Percentiles rank a stretch among this genome's conserved stretches.
phyloP scores from a whole-genome alignment of 768 basidiomycete species.

The Termitomyces sp. region DNA sequence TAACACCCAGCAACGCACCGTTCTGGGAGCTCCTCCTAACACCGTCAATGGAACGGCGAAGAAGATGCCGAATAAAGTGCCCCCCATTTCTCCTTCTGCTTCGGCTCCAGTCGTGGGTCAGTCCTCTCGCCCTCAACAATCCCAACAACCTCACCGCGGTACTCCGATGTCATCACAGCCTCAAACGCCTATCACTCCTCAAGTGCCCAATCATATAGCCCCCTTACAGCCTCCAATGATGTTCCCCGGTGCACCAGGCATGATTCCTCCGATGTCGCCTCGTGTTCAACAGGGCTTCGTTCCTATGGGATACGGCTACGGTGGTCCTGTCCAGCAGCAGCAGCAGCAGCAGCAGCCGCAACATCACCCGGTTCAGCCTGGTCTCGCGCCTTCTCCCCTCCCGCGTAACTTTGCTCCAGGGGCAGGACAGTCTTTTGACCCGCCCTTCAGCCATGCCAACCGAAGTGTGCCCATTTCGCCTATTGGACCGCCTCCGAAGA shows the following conservation, averaged over 20 bases:
- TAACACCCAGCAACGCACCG: slow-evolving; percentile 10
- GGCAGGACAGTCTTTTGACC: slow-evolving; percentile 49
- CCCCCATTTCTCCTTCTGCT: slow-evolving; percentile 21
- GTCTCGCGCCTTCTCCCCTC: slow-evolving; percentile 50
- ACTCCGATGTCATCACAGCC: slow-evolving; percentile 43
- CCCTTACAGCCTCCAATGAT: slow-evolving; percentile 40
- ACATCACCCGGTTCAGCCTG: slow-evolving; percentile 29
- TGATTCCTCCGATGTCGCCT: slow-evolving; percentile 51
- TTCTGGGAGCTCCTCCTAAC: slow-evolving; percentile 25
- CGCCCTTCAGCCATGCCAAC: slow-evolving; percentile 38
- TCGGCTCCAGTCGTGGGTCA: slow-evolving; percentile 26
- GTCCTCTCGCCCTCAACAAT: slow-evolving; percentile 31
- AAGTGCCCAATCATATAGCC: slow-evolving; percentile 40
- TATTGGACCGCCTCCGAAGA: slow-evolving; percentile 54
- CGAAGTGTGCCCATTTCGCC: slow-evolving; percentile 36
- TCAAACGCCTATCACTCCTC: slow-evolving; percentile 47
- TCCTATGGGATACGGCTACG: slow-evolving; percentile 52
- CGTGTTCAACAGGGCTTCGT: slow-evolving; percentile 49
- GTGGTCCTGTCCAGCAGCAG: slow-evolving; percentile 33
- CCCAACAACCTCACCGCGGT: slow-evolving; percentile 24
- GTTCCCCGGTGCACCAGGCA: slow-evolving; percentile 39
- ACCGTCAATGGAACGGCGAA: slow-evolving; percentile 49
- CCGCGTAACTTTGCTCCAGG: slow-evolving; percentile 49
- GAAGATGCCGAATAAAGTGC: slow-evolving; percentile 58
- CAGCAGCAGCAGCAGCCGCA: slow-evolving; percentile 20